phyloP scores from a whole-genome alignment of 805 yeast species.

The Torulaspora microellipsoides region DNA sequence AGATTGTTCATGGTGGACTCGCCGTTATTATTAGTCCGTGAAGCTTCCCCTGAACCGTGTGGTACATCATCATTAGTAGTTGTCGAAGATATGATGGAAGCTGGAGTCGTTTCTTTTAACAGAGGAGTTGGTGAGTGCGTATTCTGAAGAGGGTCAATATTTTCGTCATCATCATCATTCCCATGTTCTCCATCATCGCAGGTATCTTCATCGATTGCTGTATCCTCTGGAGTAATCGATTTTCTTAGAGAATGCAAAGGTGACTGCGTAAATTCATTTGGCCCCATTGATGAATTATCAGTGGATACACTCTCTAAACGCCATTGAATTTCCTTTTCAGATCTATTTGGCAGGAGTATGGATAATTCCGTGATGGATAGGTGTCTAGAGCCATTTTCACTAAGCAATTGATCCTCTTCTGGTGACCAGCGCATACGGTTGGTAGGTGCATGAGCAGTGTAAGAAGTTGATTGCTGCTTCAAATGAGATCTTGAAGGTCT shows the following conservation, averaged over 20 bases:
- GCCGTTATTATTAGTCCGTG: conserved; percentile 2
- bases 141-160: conserved; percentile 16
- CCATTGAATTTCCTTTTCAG: conserved; percentile 68
- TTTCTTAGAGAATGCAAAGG: conserved; percentile 24
- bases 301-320: conserved; percentile 47
- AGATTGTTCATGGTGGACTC: conserved; percentile 2
- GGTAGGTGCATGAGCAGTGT: not conserved
- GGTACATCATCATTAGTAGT: conserved; percentile 11
- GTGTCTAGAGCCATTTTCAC: conserved; percentile 51
- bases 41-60: not conserved
- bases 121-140: conserved; percentile 8
- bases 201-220: conserved; percentile 22
- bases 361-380: conserved; percentile 68
- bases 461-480: conserved; percentile 11
- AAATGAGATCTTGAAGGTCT: conserved; percentile 9
- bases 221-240: conserved; percentile 20
- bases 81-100: conserved; percentile 16
- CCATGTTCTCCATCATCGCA: conserved; percentile 14
- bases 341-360: conserved; percentile 63
- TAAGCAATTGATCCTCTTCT: conserved; percentile 69
- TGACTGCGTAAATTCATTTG: conserved; percentile 10
- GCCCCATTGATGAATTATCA: conserved; percentile 9
- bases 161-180: conserved; percentile 15
- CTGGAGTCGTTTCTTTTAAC: conserved; percentile 22
- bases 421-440: conserved; percentile 37